Base-by-base conservation (phyloP, 2,329 filamentous ascomycete genomes). In the Byssoonygena ceratinophila region DNA sequence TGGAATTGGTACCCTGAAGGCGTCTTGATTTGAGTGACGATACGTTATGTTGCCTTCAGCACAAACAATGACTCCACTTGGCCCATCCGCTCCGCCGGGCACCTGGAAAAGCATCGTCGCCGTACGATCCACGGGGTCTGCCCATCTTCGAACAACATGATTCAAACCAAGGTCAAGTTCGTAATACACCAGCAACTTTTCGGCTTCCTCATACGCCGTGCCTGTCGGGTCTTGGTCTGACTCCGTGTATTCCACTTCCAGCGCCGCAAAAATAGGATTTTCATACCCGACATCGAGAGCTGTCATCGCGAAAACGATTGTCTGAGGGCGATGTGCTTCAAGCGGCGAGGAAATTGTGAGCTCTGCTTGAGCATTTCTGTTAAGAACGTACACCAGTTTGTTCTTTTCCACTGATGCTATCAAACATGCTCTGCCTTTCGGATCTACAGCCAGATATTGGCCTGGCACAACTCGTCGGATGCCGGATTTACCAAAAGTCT, bases 401-500 rank as follows among this genome's bases (percentile, higher is more conserved):
- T 97, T 98, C 79, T 98, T 98, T 73, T 99, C 94, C 52, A 91
- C 79, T 4, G 90, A 91, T 8, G 92, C 89, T 56, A 97, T 87
- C 66, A 99, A 78, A 65, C 91, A 95, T 52, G 94, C 94, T 73
- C 92, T 82, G 52, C 92, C 92, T 70, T 95, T 95, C 25, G 92
- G 92, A 64, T 99, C 92, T 49, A 88, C 87, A 5, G 91, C 92
- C 25, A 99, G 79, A 64, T 96, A 98, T 69, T 99, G 89, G 55
- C 94, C 92, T 1, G 94, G 92, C 41, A 98, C 81, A 34, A 97
- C 91, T 62, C 92, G 83, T 54, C 94, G 83, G 50, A 97, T 81
- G 34, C 92, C 94, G 6, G 92, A 97, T 71, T 98, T 98, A 60
- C 92, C 92, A 68, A 94, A 99, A 0, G 94, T 99, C 74, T 99